Base-by-base conservation (phyloP, 2,329 filamentous ascomycete species). In the Botrytis cinerea region DNA sequence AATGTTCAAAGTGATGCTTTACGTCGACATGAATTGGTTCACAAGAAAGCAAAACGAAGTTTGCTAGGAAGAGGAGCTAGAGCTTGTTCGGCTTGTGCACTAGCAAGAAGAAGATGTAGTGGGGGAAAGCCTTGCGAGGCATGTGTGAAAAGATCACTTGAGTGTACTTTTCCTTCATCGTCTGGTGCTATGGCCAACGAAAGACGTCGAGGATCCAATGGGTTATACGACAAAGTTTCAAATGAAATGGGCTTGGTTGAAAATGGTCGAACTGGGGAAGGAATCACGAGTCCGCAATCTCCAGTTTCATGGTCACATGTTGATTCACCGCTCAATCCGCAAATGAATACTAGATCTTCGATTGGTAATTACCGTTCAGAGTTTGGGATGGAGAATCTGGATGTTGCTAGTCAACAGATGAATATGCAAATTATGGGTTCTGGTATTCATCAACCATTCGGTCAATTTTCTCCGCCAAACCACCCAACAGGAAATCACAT, bases 11-110 rank as follows among this genome's bases (percentile, higher is more conserved):
- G 64, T 54, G 67, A 70, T 70, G 67, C 51, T 45, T 32, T 70
- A 35, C 48, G 67, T 43, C 67, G 67, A 25, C 67, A 70, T 70
- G 67, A 59, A 60, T 46, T 57, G 35, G 51, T 70, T 70, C 67
- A 70, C 32, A 60, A 57, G 54, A 57, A 59, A n/a, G 6, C 67
- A 48, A 60, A 60, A 25, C 48, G 67, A 70, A 70, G 35, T 35
- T 35, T 35, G 40, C 48, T 70, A 25, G 67, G 67, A 57, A 70
- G 67, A 45, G 67, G 64, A 25, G 64, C 45, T 38, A 67, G 64
- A 54, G 64, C 67, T 70, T 70, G 67, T 45, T 57, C 38, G 6
- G 67, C 67, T 25, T 70, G 67, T 60, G 67, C 67, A 43, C 35
- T 46, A 2, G 35, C 67, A 20, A 48, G 67, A 54, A n/a, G 67